These are phyloP conservation scores for Sclerotinia nivalis DNA, from an alignment of 2,329 filamentous ascomycete genomes.

Conservation along the genomic window DNA sequence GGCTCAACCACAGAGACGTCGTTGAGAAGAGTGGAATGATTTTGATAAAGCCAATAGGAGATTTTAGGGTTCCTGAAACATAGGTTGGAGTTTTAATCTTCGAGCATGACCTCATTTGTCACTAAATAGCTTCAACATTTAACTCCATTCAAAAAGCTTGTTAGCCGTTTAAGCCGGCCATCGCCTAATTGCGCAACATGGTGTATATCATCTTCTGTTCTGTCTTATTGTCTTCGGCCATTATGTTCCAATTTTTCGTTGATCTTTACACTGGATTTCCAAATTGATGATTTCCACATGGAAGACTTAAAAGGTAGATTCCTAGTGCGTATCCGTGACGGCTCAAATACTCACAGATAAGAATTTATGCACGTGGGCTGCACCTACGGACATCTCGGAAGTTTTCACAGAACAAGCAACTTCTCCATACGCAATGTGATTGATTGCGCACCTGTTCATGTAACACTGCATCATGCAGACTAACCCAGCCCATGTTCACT, in stretches of 20 bases:
- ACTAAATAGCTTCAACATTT: conserved; percentile 1
- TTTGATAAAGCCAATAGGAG: conserved; percentile 9
- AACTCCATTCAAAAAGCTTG: not conserved
- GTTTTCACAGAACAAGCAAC: conserved; percentile 1
- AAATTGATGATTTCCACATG: not conserved
- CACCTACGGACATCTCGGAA: not conserved
- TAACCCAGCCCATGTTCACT: not conserved
- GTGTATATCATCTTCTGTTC: not conserved
- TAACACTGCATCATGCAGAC: conserved; percentile 8
- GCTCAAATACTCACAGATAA: not conserved
- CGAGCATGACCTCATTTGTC: conserved; percentile 14
- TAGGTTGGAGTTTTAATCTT: not conserved
- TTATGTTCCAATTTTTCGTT: not conserved
- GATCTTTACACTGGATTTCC: too few relatives aligned
- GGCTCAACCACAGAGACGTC: not conserved
- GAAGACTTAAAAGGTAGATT: too few relatives aligned
- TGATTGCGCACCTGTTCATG: not conserved
- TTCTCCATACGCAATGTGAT: conserved; percentile 2
- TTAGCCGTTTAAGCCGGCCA: too few relatives aligned
- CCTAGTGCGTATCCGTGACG: not conserved
- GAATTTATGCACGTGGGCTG: not conserved
- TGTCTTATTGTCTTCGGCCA: not conserved
- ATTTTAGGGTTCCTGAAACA: not conserved
- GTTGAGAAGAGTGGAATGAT: conserved; percentile 7
- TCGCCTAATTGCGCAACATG: not conserved